Conservation (phyloP, 139 green algal genomes). For the Chlamydomonas incerta region DNA sequence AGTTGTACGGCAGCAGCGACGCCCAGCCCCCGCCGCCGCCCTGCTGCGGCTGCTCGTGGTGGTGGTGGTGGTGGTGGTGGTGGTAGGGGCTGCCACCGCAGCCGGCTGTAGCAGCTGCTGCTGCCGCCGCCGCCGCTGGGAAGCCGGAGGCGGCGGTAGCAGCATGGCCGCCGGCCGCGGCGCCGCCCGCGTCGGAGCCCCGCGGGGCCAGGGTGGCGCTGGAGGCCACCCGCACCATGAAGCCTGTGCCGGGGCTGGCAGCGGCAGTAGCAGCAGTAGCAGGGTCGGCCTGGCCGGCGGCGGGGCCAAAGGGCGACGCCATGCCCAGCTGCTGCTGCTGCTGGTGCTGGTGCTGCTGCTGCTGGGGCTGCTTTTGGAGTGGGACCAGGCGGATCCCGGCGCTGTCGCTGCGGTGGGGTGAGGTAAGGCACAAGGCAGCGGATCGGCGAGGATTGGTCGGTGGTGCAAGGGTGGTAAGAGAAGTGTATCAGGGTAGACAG, state of each 20-base stretch:
- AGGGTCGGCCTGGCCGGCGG: not conserved
- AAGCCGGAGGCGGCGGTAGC: not conserved
- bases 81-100: no score
- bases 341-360: no score
- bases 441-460: no score
- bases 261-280: not conserved
- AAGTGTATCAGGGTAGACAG: no score
- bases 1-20: not conserved
- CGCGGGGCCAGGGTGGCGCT: no score
- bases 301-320: slow-evolving; percentile 1
- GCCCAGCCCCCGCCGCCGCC: not conserved
- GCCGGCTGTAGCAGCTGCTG: not conserved
- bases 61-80: not conserved
- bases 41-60: not conserved
- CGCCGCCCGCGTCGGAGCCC: no score
- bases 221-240: not conserved
- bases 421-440: no score
- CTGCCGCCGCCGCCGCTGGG: no score
- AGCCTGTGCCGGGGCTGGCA: not conserved
- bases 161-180: not conserved
- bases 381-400: no score
- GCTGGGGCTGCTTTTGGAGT: no score
- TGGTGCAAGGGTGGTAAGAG: no score
- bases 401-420: not conserved
- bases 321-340: not conserved